phyloP scores from a whole-genome alignment of 2,329 filamentous ascomycete genomes.

The Sordariomycetes sp. region DNA sequence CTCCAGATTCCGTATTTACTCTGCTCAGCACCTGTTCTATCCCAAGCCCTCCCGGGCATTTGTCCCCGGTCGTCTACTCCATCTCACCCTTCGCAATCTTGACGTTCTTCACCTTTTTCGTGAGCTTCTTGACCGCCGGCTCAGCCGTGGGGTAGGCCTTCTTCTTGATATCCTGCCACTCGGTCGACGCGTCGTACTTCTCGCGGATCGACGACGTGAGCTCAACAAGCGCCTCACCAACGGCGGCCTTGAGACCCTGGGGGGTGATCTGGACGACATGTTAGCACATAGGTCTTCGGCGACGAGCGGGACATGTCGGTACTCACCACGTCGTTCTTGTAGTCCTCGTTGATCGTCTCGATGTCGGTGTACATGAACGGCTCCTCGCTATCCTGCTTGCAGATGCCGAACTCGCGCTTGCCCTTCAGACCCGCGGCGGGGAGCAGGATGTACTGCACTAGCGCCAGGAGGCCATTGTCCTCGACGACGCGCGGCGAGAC shows the following conservation, averaged over 20 bases:
- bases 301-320: not conserved
- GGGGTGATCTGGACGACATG: slow-evolving; percentile 48
- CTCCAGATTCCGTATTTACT: not conserved
- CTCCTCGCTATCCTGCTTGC: slow-evolving; percentile 50
- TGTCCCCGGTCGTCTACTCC: not conserved
- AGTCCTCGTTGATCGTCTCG: slow-evolving; percentile 65
- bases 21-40: not conserved
- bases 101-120: slow-evolving; percentile 45
- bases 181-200: slow-evolving; percentile 54
- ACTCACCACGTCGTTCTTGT: slow-evolving; percentile 59
- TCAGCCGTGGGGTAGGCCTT: slow-evolving; percentile 68
- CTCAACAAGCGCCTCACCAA: slow-evolving; percentile 57
- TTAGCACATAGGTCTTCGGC: too few species aligned
- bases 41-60: not conserved
- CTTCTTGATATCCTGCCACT: slow-evolving; percentile 59
- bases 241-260: slow-evolving; percentile 76
- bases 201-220: slow-evolving; percentile 68
- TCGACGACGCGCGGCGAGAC: slow-evolving; percentile 65
- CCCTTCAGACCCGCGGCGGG: slow-evolving; percentile 57
- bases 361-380: slow-evolving; percentile 71
- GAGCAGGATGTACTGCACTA: slow-evolving; percentile 78
- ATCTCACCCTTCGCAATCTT: not conserved
- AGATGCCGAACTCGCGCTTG: slow-evolving; percentile 54
- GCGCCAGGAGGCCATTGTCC: slow-evolving; percentile 75
- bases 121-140: slow-evolving; percentile 62